Evolutionary conservation across 2,329 filamentous ascomycete species (phyloP).

Genomic region (Aspergillus sp.): DNA sequence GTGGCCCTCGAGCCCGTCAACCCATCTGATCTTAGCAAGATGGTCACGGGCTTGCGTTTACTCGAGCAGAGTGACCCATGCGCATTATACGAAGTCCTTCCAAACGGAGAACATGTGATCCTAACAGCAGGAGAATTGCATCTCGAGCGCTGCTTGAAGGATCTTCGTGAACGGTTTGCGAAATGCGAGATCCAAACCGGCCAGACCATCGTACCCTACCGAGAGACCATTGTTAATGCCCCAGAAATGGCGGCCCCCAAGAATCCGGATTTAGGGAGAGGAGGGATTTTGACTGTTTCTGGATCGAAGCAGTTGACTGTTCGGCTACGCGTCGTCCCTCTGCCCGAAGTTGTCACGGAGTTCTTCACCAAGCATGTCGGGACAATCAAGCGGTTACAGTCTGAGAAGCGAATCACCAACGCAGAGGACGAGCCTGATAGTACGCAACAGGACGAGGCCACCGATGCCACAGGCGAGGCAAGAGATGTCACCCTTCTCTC

Average conservation of each 20-base stretch:
- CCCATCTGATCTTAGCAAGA: constrained; percentile 86
- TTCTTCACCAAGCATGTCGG: constrained; percentile 79
- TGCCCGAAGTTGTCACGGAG: constrained; percentile 76
- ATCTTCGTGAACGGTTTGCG: constrained; percentile 88
- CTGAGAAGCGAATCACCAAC: constrained; percentile 60
- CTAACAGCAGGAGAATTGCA: constrained; percentile 92
- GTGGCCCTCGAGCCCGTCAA: constrained; percentile 93
- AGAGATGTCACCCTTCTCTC: constrained; percentile 64
- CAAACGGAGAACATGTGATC: constrained; percentile 92
- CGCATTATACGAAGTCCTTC: constrained; percentile 89
- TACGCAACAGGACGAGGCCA: constrained; percentile 42
- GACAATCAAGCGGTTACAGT: constrained; percentile 76
- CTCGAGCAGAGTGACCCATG: constrained; percentile 95
- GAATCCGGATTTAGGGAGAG: constrained; percentile 82
- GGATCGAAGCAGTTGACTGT: constrained; percentile 84
- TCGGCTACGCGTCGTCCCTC: constrained; percentile 71
- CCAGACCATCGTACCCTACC: constrained; percentile 90
- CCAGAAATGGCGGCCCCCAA: constrained; percentile 89
- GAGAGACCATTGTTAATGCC: constrained; percentile 83
- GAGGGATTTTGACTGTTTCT: constrained; percentile 72
- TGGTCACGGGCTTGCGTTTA: constrained; percentile 83
- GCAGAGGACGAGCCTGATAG: constrained; percentile 46
- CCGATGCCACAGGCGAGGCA: constrained; percentile 54
- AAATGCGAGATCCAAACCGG: constrained; percentile 93
- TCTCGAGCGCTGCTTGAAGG: constrained; percentile 88